Conservation (phyloP, 441 rosid species). For the Biscutella laevigata region DNA sequence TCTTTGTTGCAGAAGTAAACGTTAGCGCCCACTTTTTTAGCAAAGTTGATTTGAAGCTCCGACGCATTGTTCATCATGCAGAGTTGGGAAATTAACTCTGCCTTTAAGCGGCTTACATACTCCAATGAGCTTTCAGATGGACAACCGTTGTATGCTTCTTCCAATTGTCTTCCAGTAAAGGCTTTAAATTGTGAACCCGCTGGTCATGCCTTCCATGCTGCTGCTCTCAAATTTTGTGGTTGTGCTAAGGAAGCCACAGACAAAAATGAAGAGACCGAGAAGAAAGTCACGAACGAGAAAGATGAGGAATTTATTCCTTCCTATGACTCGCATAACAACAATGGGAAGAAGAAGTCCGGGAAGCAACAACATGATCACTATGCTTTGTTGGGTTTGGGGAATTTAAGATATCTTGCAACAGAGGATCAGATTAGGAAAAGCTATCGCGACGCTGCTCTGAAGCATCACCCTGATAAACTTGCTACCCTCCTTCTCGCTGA, state of each 20-base stretch:
- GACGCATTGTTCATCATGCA: conserved; percentile 11
- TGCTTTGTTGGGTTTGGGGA: conserved; percentile 75
- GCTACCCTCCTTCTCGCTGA: conserved; percentile 72
- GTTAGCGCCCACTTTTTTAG: background rate
- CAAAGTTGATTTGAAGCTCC: background rate
- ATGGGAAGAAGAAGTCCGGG: conserved; percentile 46
- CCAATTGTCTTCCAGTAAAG: conserved; percentile 71
- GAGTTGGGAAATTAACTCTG: conserved; percentile 35
- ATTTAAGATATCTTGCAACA: conserved; percentile 82
- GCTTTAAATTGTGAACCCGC: conserved; percentile 77
- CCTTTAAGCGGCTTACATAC: conserved; percentile 47
- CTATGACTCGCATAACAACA: conserved; percentile 57
- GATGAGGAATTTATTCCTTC: conserved; percentile 51
- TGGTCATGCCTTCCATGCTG: conserved; percentile 78
- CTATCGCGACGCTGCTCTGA: conserved; percentile 83
- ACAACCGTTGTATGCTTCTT: conserved; percentile 50
- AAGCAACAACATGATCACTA: conserved; percentile 81
- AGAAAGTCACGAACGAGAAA: conserved; percentile 46
- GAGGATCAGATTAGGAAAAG: conserved; percentile 91
- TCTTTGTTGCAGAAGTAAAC: conserved; percentile 10
- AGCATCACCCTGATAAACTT: conserved; percentile 88
- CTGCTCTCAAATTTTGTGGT: conserved; percentile 78
- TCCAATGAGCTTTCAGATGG: conserved; percentile 65
- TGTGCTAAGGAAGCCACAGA: conserved; percentile 39
- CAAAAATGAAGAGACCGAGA: conserved; percentile 28